These are phyloP conservation scores for Fusarium metavorans DNA, from an alignment of 2,329 filamentous ascomycete genomes.

Conservation along the genomic window DNA sequence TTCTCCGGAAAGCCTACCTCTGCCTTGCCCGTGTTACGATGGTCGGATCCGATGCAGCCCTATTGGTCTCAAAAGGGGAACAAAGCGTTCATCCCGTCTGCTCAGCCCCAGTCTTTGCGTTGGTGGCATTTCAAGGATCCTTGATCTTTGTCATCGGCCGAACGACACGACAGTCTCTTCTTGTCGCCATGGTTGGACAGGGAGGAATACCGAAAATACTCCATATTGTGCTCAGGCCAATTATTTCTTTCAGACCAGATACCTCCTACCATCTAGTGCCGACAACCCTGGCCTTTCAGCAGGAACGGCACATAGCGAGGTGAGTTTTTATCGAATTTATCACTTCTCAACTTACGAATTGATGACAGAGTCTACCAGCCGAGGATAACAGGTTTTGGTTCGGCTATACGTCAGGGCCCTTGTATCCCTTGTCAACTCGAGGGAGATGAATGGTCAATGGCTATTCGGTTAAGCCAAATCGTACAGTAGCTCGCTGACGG, in stretches of 20 bases:
- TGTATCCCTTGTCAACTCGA: not conserved
- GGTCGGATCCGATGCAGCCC: not conserved
- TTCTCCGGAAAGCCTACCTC: not conserved
- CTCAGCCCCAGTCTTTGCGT: not conserved
- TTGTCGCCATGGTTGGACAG: not conserved
- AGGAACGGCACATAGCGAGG: not conserved
- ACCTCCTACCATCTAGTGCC: not conserved
- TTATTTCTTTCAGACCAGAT: not conserved
- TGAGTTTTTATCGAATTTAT: not conserved
- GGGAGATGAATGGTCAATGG: slow-evolving; percentile 9
- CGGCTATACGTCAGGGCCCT: not conserved
- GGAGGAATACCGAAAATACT: not conserved
- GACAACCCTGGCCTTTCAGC: not conserved
- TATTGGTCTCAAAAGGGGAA: not conserved
- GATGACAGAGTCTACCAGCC: not conserved
- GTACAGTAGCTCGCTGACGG: slow-evolving; percentile 8
- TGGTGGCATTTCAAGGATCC: not conserved
- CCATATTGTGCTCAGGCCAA: not conserved
- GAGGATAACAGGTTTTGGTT: not conserved
- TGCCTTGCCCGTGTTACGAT: not conserved
- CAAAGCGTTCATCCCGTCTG: not conserved
- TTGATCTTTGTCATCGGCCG: not conserved
- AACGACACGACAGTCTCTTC: not conserved
- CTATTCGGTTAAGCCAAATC: slow-evolving; percentile 1
- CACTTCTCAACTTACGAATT: slow-evolving; percentile 8